Evolutionary conservation across 257 asterid genomes (phyloP).

Genomic region (Ligustrum vulgare): DNA sequence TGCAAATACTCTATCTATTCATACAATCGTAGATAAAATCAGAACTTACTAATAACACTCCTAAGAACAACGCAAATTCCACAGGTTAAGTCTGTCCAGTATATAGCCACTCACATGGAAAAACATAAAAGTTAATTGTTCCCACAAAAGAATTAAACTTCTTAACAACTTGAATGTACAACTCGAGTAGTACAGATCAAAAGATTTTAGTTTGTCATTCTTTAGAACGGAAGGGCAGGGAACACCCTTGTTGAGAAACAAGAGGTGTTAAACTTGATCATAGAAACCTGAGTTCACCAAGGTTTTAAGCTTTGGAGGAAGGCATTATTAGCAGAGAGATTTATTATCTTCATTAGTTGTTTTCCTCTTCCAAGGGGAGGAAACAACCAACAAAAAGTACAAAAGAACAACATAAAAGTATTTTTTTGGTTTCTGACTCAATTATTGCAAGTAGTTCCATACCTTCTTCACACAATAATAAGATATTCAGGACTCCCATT

Average conservation of each 20-base stretch:
- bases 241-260: constrained; percentile 57
- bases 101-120: neutral
- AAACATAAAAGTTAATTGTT: neutral
- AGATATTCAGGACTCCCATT: constrained; percentile 83
- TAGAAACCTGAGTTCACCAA: neutral
- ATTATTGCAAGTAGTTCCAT: neutral
- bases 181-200: constrained; percentile 85
- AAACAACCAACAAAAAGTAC: too few species aligned
- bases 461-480: constrained; percentile 90
- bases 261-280: constrained; percentile 11
- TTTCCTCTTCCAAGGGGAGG: too few species aligned
- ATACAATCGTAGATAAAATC: neutral
- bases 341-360: neutral
- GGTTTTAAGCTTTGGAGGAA: neutral
- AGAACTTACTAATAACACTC: neutral
- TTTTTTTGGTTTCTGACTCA: too few species aligned
- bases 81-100: neutral
- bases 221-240: constrained; percentile 65
- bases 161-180: constrained; percentile 83
- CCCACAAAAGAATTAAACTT: neutral
- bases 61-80: neutral
- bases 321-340: neutral
- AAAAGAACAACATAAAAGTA: too few species aligned
- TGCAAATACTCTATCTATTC: neutral
- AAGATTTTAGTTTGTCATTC: constrained; percentile 77